Base-by-base conservation (phyloP, 495 filamentous ascomycete genomes). In the Penicillium desertorum region DNA sequence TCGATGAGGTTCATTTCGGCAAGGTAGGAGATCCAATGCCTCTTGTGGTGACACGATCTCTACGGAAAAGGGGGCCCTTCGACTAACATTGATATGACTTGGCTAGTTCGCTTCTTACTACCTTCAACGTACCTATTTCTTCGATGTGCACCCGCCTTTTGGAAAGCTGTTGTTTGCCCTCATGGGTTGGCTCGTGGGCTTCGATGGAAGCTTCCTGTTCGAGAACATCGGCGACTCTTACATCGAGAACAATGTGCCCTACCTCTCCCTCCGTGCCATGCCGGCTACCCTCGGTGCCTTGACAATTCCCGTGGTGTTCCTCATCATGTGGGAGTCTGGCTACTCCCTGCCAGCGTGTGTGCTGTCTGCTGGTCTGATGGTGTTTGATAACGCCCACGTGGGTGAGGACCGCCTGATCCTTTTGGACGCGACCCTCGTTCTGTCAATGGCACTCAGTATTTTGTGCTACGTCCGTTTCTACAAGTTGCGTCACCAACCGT, bases 241-340 rank as follows among this genome's bases (percentile, higher is more conserved):
- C 79, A 91, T 97, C 65, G 83, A 85, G 36, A 96, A 99, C 80
- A 93, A 92, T 63, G 92, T 99, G 20, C 94, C 94, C 22, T 99
- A 99, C 67, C 86, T 99, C 42, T 90, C 92, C 52, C 96, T 96
- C 71, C 88, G 94, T 48, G 89, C 92, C 32, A 84, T 99, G 84
- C 95, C 94, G 12, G 94, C 94, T 44, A 79, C 92, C 36, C 83
- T 98, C 59, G 94, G 94, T 59, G 86, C 95, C 50, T 75, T 98
- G 60, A 98, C 95, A 1, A 91, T 99, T 45, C 87, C 93, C n/a
- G 89, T 92, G 19, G 86, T 91, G 16, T 99, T 94, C 73, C 69
- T 95, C 73, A 98, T 96, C 63, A 99, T 99, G 94, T 98, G 94
- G 94, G 94, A 99, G 75, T 96, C 92, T 12, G 95, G 92, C 51